These are phyloP conservation scores for Fraxinus paxiana DNA, from an alignment of 305 asterid species.

Conservation along the genomic window DNA sequence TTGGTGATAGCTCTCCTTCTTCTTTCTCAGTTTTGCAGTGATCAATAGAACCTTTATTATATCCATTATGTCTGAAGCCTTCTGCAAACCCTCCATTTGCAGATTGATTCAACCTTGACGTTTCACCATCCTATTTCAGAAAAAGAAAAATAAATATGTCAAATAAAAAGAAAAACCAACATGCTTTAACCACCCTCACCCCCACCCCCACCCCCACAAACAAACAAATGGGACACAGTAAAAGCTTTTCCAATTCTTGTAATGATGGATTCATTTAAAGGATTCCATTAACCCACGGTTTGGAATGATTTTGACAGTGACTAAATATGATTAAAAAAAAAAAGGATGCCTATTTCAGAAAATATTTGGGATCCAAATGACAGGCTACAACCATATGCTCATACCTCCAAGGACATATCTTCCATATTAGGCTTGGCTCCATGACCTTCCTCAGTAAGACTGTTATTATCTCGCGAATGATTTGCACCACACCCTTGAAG, in stretches of 20 bases:
- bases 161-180: background rate
- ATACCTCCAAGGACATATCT: conserved; percentile 55
- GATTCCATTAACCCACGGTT: background rate
- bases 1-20: conserved; percentile 96
- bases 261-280: background rate
- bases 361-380: background rate
- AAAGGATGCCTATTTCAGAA: background rate
- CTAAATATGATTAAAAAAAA: background rate
- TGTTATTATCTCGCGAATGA: conserved; percentile 41
- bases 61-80: conserved; percentile 46
- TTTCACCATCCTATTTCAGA: conserved; percentile 49
- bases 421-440: conserved; percentile 46
- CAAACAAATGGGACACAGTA: background rate
- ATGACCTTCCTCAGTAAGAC: conserved; percentile 38
- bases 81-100: conserved; percentile 50
- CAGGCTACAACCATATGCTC: conserved; percentile 23
- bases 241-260: background rate
- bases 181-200: background rate
- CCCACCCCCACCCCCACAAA: background rate
- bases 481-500: conserved; percentile 45
- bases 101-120: conserved; percentile 37
- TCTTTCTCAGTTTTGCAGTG: conserved; percentile 89
- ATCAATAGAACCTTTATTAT: conserved; percentile 47
- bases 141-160: conserved; percentile 23
- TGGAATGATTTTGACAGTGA: background rate